Conservation (phyloP, 176 grass and related monocot genomes). For the Rhynchospora pubera region DNA sequence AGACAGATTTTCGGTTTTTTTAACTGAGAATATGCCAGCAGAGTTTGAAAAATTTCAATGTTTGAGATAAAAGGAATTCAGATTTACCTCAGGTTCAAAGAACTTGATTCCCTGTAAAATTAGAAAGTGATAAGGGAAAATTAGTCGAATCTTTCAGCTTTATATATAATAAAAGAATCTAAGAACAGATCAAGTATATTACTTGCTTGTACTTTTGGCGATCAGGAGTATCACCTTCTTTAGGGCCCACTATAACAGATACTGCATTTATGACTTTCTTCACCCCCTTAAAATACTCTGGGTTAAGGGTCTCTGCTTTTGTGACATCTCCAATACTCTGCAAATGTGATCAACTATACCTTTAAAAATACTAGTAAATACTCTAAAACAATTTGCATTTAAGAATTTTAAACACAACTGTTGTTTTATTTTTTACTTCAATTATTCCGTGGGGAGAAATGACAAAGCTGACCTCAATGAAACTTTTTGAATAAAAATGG, state of each 20-base stretch:
- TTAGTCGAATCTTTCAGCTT: not conserved
- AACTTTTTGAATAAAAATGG: no score
- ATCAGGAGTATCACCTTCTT: conserved; percentile 98
- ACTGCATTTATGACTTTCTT: conserved; percentile 76
- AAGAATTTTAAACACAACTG: not conserved
- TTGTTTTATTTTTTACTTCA: not conserved
- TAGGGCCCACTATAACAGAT: conserved; percentile 92
- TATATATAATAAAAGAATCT: conserved; percentile 7
- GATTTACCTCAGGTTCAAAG: conserved; percentile 86
- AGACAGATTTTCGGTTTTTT: conserved; percentile 7
- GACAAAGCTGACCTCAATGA: not conserved
- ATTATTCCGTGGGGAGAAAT: not conserved
- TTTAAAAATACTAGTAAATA: not conserved
- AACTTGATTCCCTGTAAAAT: conserved; percentile 92
- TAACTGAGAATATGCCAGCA: not conserved
- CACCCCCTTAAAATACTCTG: conserved; percentile 74
- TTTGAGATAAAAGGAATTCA: not conserved
- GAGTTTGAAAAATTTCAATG: not conserved
- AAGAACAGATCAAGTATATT: conserved; percentile 24
- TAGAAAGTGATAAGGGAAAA: conserved; percentile 17
- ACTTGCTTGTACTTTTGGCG: conserved; percentile 91
- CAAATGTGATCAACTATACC: not conserved
- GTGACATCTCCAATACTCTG: conserved; percentile 89
- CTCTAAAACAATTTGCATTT: not conserved
- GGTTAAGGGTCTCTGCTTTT: conserved; percentile 56